A percentile compares a stretch with the other conserved stretches of the same genome.
phyloP scores from a whole-genome alignment of 164 flowering plant genomes.

The Santalum album region DNA sequence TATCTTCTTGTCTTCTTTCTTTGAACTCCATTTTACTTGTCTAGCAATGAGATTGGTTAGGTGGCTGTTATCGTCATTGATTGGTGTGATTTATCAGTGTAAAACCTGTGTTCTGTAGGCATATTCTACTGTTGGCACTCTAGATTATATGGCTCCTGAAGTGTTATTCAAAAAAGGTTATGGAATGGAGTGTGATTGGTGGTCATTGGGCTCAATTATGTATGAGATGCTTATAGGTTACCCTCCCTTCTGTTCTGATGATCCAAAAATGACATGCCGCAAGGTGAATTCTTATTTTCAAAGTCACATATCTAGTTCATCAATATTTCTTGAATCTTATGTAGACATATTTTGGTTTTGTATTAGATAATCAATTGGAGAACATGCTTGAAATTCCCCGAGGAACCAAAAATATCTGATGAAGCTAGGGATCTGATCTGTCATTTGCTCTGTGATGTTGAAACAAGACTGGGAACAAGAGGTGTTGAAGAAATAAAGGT shows the following conservation, averaged over 20 bases:
- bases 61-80: not conserved
- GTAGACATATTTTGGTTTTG: constrained; percentile 12
- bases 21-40: not conserved
- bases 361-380: constrained; percentile 81
- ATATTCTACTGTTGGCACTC: constrained; percentile 88
- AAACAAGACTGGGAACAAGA: constrained; percentile 64
- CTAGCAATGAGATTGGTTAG: not conserved
- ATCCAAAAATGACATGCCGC: constrained; percentile 78
- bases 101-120: constrained; percentile 39
- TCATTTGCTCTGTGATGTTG: constrained; percentile 78
- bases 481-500: constrained; percentile 92
- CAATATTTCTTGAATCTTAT: not conserved
- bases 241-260: constrained; percentile 91
- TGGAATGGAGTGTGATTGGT: constrained; percentile 96
- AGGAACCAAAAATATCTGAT: constrained; percentile 68
- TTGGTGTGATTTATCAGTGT: not conserved
- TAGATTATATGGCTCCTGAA: constrained; percentile 97
- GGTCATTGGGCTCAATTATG: constrained; percentile 90
- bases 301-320: not conserved
- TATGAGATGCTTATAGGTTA: constrained; percentile 91
- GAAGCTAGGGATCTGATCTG: constrained; percentile 78
- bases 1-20: constrained; percentile 11
- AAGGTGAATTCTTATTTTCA: constrained; percentile 39
- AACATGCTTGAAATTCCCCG: constrained; percentile 83
- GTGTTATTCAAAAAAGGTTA: constrained; percentile 81